Percentiles rank a stretch among this genome's conserved stretches.
Evolutionary conservation across 73 alveolate genomes (phyloP).

Genomic region (Breviolum minutum): DNA sequence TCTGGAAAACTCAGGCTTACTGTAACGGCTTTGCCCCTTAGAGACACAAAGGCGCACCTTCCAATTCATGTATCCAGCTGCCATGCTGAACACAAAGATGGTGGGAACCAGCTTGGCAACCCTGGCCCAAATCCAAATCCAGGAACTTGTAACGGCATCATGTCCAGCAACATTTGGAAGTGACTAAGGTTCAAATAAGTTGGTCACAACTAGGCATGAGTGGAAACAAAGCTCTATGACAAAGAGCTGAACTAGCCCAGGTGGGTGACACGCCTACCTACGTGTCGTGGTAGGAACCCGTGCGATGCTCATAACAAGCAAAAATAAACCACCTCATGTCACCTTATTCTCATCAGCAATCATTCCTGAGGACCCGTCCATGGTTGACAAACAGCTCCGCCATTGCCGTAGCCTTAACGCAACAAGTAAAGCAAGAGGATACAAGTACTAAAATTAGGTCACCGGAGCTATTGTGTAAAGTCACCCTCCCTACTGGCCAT

Average conservation of each 20-base stretch:
- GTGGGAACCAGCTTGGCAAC: constrained; percentile 46
- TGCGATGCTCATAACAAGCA: background rate
- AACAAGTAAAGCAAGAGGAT: background rate
- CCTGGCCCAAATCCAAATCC: constrained; percentile 1
- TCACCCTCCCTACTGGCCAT: too few relatives aligned
- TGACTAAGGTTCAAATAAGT: too few relatives aligned
- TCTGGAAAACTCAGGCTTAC: too few relatives aligned
- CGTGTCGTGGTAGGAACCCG: background rate
- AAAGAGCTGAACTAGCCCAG: too few relatives aligned
- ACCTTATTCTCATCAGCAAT: background rate
- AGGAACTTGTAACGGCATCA: too few relatives aligned
- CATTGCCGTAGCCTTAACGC: constrained; percentile 63
- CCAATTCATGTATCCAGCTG: constrained; percentile 62
- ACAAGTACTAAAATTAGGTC: background rate
- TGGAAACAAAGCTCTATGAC: too few relatives aligned
- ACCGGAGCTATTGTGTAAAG: background rate
- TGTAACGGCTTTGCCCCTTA: too few relatives aligned
- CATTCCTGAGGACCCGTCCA: background rate
- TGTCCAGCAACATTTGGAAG: background rate
- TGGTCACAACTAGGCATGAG: too few relatives aligned
- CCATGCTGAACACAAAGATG: constrained; percentile 4
- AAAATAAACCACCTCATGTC: too few relatives aligned
- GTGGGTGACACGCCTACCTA: too few relatives aligned
- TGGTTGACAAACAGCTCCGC: constrained; percentile 49
- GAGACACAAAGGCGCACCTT: background rate